Base-by-base conservation (phyloP, 345 rosid genomes). In the Heritiera littoralis region DNA sequence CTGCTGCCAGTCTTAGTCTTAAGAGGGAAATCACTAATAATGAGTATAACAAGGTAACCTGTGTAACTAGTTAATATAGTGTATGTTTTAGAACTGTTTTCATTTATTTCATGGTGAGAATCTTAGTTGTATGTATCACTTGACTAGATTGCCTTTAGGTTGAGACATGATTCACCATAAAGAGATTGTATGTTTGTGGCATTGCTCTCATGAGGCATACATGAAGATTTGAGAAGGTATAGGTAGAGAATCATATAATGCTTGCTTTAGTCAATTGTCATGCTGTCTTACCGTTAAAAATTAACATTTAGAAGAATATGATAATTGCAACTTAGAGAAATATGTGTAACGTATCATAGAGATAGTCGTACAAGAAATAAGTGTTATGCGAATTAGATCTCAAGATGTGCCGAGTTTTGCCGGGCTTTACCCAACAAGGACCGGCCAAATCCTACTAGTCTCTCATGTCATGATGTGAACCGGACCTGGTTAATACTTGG, bases 1-100 rank as follows among this genome's bases (percentile, higher is more conserved):
- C 74, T 76, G 94, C 93, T 80, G 95, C 88, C 63, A 75, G 35
- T 71, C 73, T 52, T 60, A 79, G 51, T 43, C 90, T 92, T 69
- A 51, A 79, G 69, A 86, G 89, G 80, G 86, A 86, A 9, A 76
- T 92, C 45, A 58, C 88, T 17, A 80, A 80, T 65, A 83, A 58
- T 5, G 98, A 93, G 74, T 89, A 86, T 81, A 75, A 9, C 3
- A 94, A 94, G 98, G 98, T 91, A 40, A 74, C 81, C 76, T 79
- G 9, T 81, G 43, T 64, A 40, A 35, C 10, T 30, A 15, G 18
- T 20, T 77, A 56, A 61, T 40, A 75, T 75, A 14, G 9, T 75
- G 67, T 20, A 2, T 9, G 15, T 30, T 55, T 43, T 12, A 73
- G 30, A 17, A 18, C 7, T 2, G 30, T 35, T 54, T 11, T 9